Base-by-base conservation (phyloP, 306 rosid genomes). In the Prunus kanzakura region DNA sequence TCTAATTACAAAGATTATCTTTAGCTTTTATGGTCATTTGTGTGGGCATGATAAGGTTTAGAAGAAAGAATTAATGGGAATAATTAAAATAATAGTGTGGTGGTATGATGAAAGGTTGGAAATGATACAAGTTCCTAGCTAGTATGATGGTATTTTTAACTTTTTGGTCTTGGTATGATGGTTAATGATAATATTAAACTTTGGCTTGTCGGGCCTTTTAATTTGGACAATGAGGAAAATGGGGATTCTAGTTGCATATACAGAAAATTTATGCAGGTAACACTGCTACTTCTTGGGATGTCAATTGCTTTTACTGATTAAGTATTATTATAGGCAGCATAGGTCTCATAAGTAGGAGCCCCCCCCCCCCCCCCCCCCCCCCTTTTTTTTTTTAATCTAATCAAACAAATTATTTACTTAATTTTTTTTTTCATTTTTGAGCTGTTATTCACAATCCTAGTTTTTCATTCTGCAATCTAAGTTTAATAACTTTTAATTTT, bases 151-250 rank as follows among this genome's bases (percentile, higher is more conserved):
- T 57, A 64, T 52, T 57, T 65, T 57, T 43, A 30, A 35, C 74
- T 60, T 75, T 79, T 65, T 79, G 65, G 57, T 79, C 72, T 41
- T 61, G 71, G 49, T 64, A 72, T 79, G 84, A 83, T 79, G 76
- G 64, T 66, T 79, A 75, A 71, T 78, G 80, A 78, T 82, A 74
- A 62, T 61, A 73, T 78, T 49, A 45, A 76, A 76, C 81, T 76
- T 76, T 23, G 75, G 61, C 76, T 62, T 67, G 66, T 73, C 49
- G 66, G 75, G 69, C 55, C 72, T 67, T 67, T 80, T 80, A 68
- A 68, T 50, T 82, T 67, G 71, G 72, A 13, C 82, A 82, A 54
- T 25, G 32, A 66, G n/a, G 68, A 63, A 52, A 25, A 45, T 10
- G 27, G 50, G 49, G 68, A 20, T 61, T 35, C 25, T 27, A 71